phyloP scores from a whole-genome alignment of 805 yeast species.

The Candida cerambycidarum region DNA sequence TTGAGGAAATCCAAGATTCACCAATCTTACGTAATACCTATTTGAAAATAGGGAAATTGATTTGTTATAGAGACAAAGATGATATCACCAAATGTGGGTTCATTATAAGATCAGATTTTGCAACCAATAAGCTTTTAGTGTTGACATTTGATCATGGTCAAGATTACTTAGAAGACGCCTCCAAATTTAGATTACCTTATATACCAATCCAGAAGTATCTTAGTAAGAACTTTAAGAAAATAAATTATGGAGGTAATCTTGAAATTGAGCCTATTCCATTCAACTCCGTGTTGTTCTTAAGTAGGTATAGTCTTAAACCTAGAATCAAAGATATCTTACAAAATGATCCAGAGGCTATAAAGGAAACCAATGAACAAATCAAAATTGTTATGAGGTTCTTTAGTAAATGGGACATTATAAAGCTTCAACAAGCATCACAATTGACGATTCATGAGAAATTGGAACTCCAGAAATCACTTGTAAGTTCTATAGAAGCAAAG shows the following conservation, averaged over 20 bases:
- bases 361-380: constrained; percentile 37
- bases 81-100: constrained; percentile 52
- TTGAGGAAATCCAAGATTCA: constrained; percentile 46
- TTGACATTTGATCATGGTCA: constrained; percentile 48
- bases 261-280: constrained; percentile 41
- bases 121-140: constrained; percentile 32
- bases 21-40: constrained; percentile 46
- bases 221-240: constrained; percentile 32
- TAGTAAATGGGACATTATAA: constrained; percentile 43
- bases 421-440: constrained; percentile 34
- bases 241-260: constrained; percentile 34
- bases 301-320: constrained; percentile 35
- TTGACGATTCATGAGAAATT: constrained; percentile 37
- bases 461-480: constrained; percentile 34
- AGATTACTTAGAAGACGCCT: constrained; percentile 23
- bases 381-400: constrained; percentile 35
- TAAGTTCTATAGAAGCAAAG: constrained; percentile 26
- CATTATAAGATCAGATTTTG: constrained; percentile 44
- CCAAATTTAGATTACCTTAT: constrained; percentile 33
- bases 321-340: constrained; percentile 34
- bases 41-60: constrained; percentile 54
- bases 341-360: constrained; percentile 35
- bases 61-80: constrained; percentile 54
- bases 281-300: constrained; percentile 43
- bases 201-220: constrained; percentile 35